Conservation (phyloP, 2,329 filamentous ascomycete species). For the Teratosphaeria epicoccoides region DNA sequence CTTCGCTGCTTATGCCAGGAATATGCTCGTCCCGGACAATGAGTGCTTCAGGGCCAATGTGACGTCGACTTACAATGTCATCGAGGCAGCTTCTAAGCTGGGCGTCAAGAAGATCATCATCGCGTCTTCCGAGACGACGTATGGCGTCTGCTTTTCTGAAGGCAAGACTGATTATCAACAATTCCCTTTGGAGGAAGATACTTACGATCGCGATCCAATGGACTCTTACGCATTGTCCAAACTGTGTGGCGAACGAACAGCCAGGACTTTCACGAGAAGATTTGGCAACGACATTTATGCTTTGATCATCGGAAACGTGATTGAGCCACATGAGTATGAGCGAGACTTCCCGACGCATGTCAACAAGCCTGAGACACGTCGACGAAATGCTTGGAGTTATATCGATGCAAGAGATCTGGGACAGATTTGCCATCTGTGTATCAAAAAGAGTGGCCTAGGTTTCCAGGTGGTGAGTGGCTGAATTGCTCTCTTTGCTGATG, state of each 20-base stretch:
- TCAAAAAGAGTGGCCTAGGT: slow-evolving; percentile 45
- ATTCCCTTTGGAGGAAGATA: slow-evolving; percentile 49
- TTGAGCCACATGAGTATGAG: slow-evolving; percentile 52
- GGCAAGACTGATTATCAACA: slow-evolving; percentile 46
- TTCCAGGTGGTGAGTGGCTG: slow-evolving; percentile 40
- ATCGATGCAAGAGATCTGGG: slow-evolving; percentile 53
- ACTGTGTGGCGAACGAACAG: slow-evolving; percentile 47
- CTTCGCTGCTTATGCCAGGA: slow-evolving; percentile 49
- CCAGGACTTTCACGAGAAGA: slow-evolving; percentile 45
- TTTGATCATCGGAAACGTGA: slow-evolving; percentile 50
- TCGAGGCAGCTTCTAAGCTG: slow-evolving; percentile 52
- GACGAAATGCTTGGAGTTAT: slow-evolving; percentile 52
- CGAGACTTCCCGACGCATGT: slow-evolving; percentile 44
- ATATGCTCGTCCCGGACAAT: slow-evolving; percentile 52
- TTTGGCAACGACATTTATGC: slow-evolving; percentile 51
- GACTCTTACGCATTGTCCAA: slow-evolving; percentile 54
- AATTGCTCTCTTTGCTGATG: background rate
- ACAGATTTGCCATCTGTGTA: slow-evolving; percentile 47
- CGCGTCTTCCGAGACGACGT: slow-evolving; percentile 49
- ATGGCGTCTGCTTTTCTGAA: slow-evolving; percentile 52
- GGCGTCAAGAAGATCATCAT: slow-evolving; percentile 53
- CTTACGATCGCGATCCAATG: slow-evolving; percentile 48
- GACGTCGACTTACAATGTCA: slow-evolving; percentile 48
- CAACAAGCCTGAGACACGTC: slow-evolving; percentile 39
- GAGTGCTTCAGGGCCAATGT: slow-evolving; percentile 49